Evolutionary conservation across 2,329 filamentous ascomycete genomes (phyloP), one percentile per base, ranked within the genome.

Genomic region (Aureobasidium sp.): DNA sequence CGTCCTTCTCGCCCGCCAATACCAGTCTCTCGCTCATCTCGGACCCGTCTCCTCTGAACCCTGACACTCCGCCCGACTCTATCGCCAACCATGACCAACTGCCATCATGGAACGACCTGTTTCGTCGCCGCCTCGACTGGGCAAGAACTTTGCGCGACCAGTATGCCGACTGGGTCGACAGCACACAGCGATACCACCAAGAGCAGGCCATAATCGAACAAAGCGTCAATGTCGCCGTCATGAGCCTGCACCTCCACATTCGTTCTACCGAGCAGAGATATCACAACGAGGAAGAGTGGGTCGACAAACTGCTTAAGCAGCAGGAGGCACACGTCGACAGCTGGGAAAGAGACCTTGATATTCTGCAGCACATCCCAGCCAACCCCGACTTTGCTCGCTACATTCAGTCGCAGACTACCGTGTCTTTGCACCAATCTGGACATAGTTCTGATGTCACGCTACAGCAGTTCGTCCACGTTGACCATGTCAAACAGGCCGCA

Each of bases 71-170:
- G 44, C 94, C 94, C n/a, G 91, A 96, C 73, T 88, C 86, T 45
- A 88, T 96, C 67, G 81, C 87, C 47, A 86, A 92, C 70, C 87
- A 90, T 65, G 90, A 88, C 64, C 87, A 91, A 65, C 80, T 97
- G 61, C 82, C 87, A 69, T 87, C 91, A 84, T 99, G 94, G 93
- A 89, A 91, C 72, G 84, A 87, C 48, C 80, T 97, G 25, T 97
- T 94, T 79, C 88, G 87, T 73, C 83, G 87, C 63, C 87, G 94
- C 63, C 85, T 87, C 68, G 81, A 83, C 67, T 99, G 94, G 94
- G 89, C 91, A 0, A 77, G 87, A 59, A 80, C 80, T 42, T 77
- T 95, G 37, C 82, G 88, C 7, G 84, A 87, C 29, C 86, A 87
- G 67, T 93, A 90, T 68, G 80, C 80, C 55, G 78, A 78, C 55